Evolutionary conservation across 129 eudicot genomes (phyloP).

Genomic region (Saposhnikovia divaricata): DNA sequence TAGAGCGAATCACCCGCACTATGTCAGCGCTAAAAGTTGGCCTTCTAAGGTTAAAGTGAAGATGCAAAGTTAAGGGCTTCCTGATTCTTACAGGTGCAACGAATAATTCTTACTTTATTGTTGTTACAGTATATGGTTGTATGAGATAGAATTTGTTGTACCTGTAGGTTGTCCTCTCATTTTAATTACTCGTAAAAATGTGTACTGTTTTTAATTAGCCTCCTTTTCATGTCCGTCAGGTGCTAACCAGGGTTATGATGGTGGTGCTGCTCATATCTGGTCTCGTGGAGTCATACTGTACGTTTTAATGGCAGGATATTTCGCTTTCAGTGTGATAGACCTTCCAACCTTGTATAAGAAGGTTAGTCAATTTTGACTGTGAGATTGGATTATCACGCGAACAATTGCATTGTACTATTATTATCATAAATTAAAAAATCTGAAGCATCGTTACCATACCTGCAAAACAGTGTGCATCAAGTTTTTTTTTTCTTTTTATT

Average conservation of each 20-base stretch:
- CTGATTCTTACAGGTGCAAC: neutral
- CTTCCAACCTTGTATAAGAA: slow-evolving; percentile 76
- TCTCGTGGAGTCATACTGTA: slow-evolving; percentile 89
- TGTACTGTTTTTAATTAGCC: slow-evolving; percentile 7
- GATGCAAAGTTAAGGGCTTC: neutral
- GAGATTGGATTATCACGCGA: neutral
- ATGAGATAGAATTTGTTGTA: neutral
- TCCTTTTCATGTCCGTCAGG: slow-evolving; percentile 31
- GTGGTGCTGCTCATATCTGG: slow-evolving; percentile 96
- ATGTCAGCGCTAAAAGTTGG: slow-evolving; percentile 23
- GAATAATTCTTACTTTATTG: neutral
- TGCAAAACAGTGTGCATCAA: neutral
- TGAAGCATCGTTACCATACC: neutral
- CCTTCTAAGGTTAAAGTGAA: neutral
- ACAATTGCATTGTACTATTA: neutral
- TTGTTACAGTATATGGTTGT: neutral
- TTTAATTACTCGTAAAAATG: slow-evolving; percentile 2
- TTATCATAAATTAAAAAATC: neutral
- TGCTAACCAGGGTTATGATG: slow-evolving; percentile 79
- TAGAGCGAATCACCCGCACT: slow-evolving; percentile 27
- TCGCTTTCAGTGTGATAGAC: slow-evolving; percentile 76
- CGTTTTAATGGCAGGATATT: slow-evolving; percentile 81
- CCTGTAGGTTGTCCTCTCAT: neutral
- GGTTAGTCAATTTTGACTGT: slow-evolving; percentile 37
- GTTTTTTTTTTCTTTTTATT: no score